A percentile compares a stretch with the other conserved stretches of the same genome.
Evolutionary conservation across 2,329 filamentous ascomycete genomes (phyloP).

Genomic region (Hypoxylon sp.): DNA sequence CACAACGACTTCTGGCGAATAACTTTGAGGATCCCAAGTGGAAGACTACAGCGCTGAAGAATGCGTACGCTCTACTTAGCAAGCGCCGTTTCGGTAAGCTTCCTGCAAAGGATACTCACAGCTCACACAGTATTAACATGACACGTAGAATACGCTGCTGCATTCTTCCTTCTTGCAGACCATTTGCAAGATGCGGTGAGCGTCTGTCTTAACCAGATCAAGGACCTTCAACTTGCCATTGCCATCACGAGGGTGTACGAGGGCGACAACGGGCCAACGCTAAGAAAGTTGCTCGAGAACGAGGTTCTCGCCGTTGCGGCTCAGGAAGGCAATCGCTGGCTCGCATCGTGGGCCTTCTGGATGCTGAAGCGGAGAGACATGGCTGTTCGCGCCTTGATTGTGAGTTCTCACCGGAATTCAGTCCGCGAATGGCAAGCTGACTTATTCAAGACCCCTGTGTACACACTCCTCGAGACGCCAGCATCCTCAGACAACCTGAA

Average conservation of each 20-base stretch:
- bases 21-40: slow-evolving; percentile 90
- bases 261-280: slow-evolving; percentile 81
- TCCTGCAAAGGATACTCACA: background rate
- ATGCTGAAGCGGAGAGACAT: slow-evolving; percentile 85
- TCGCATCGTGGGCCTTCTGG: slow-evolving; percentile 96
- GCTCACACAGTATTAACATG: slow-evolving; percentile 54
- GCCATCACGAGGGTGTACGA: slow-evolving; percentile 90
- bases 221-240: slow-evolving; percentile 90
- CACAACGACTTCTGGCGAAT: slow-evolving; percentile 84
- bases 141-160: slow-evolving; percentile 85
- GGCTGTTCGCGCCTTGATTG: slow-evolving; percentile 85
- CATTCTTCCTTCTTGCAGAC: slow-evolving; percentile 93
- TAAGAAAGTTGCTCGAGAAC: slow-evolving; percentile 81
- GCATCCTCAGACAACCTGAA: slow-evolving; percentile 74
- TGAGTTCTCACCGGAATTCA: slow-evolving; percentile 58
- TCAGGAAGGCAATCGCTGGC: slow-evolving; percentile 88
- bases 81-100: slow-evolving; percentile 83
- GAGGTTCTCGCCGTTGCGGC: slow-evolving; percentile 83
- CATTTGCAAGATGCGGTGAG: slow-evolving; percentile 86
- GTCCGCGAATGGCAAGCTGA: slow-evolving; percentile 23
- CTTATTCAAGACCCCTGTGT: slow-evolving; percentile 75
- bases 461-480: slow-evolving; percentile 77
- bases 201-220: slow-evolving; percentile 86
- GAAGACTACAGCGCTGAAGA: slow-evolving; percentile 91
- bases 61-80: slow-evolving; percentile 94